Conservation (phyloP, 371 early-diverging fungal species). For the Zancudomyces culisetae region DNA sequence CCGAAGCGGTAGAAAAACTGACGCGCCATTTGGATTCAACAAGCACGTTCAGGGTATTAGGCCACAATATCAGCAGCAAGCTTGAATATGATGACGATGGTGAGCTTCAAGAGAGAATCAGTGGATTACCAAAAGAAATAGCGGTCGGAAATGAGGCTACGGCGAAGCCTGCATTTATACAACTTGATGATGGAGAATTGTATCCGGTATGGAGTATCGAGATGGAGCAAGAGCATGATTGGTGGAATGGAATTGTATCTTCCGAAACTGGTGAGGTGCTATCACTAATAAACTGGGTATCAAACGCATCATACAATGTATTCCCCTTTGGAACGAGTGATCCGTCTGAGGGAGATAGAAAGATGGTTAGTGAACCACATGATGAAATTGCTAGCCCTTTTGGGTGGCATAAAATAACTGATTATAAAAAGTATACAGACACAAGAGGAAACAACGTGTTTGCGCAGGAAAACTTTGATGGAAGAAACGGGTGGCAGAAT, state of each 20-base stretch:
- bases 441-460: constrained; percentile 61
- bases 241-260: constrained; percentile 72
- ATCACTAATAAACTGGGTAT: constrained; percentile 72
- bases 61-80: constrained; percentile 5
- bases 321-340: constrained; percentile 76
- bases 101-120: constrained; percentile 17
- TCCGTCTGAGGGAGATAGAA: constrained; percentile 48
- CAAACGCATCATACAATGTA: constrained; percentile 55
- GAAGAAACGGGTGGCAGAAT: constrained; percentile 34
- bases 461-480: constrained; percentile 46
- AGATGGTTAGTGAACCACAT: constrained; percentile 48
- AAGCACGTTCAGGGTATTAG: too few species aligned
- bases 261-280: constrained; percentile 48
- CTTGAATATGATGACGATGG: constrained; percentile 6
- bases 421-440: constrained; percentile 4
- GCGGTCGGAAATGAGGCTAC: constrained; percentile 33
- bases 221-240: constrained; percentile 72
- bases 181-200: constrained; percentile 27
- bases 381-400: constrained; percentile 33
- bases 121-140: constrained; percentile 31
- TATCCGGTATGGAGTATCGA: constrained; percentile 69
- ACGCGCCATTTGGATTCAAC: constrained; percentile 9
- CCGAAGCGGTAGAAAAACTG: constrained; percentile 15
- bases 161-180: constrained; percentile 18
- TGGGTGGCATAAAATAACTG: constrained; percentile 24